Base-by-base conservation (phyloP, 2,329 filamentous ascomycete species). In the Alternaria arbusti region DNA sequence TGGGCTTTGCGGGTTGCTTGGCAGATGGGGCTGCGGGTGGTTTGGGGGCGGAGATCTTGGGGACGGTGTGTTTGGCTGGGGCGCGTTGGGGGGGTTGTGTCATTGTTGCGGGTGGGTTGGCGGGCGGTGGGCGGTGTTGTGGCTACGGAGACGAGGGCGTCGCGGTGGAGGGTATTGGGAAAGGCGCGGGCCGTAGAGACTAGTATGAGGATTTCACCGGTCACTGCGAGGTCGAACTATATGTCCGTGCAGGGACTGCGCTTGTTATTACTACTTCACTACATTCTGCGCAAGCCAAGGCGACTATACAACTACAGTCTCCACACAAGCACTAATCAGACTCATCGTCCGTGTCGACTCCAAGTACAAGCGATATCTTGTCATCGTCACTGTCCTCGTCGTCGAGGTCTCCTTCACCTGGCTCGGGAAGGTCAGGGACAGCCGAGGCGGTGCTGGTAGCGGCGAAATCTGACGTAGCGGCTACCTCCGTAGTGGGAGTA, bases 281-380 rank as follows among this genome's bases (percentile, higher is more conserved):
- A 40, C 23, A 54, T 11, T 52, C 30, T 46, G n/a, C 22, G 45
- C 43, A 54, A 57, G 15, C 40, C 17, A n/a, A 6, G 23, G 15
- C 7, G 9, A 45, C 13, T 52, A 25, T 26, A 32, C 22, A 26
- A 20, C 23, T 25, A 17, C 13, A 45, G 13, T n/a, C 45, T 50
- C 23, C 3, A 22, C 12, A 17, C 20, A 45, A 54, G 15, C 6
- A 7, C 30, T 63, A 74, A 12, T 78, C 75, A 2, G 75, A 78
- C 8, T 80, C 78, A 3, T 78, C 75, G 51, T 79, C 78, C 1
- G 73, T 78, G 32, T 80, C 78, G 52, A 76, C 76, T 3, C 77
- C 78, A 28, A 80, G 64, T 1, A 78, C 75, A 7, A 80, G 59
- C 11, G 73, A 69, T 28, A 78, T 73, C 17, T 65, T 62, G 47